A percentile compares a stretch with the other conserved stretches of the same genome.
Evolutionary conservation across 225 moss, liverwort and hornwort species (phyloP).

Genomic region (Asterella californica): DNA sequence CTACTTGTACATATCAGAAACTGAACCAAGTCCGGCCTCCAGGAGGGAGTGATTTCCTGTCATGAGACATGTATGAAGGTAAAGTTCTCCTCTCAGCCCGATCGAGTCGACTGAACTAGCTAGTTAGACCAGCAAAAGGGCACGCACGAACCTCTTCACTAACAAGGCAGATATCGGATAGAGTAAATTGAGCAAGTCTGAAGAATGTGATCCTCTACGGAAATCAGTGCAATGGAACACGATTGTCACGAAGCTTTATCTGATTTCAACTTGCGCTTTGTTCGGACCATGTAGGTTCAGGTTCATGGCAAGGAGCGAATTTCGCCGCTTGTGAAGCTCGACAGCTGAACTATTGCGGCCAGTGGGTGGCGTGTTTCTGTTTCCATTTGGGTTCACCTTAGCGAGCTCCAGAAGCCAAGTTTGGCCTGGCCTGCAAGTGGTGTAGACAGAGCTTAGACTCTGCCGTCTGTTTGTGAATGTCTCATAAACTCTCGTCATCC

Average conservation of each 20-base stretch:
- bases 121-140: background rate
- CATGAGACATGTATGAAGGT: conserved; percentile 1
- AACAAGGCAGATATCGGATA: too few relatives aligned
- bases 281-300: background rate
- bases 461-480: background rate
- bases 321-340: conserved; percentile 11
- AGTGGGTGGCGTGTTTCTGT: background rate
- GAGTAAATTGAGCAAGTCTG: too few relatives aligned
- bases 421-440: background rate
- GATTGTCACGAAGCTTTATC: background rate
- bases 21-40: background rate
- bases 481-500: too few relatives aligned
- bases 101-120: background rate
- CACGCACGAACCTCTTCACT: too few relatives aligned
- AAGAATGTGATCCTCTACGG: too few relatives aligned
- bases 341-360: background rate
- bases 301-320: background rate
- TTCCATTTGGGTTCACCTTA: background rate
- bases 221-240: background rate
- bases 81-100: background rate
- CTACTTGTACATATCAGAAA: background rate
- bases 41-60: conserved; percentile 2
- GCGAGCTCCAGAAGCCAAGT: background rate
- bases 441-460: background rate
- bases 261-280: background rate